phyloP scores from a whole-genome alignment of 208 protist genomes.

The Trypanosomatidae sp. region DNA sequence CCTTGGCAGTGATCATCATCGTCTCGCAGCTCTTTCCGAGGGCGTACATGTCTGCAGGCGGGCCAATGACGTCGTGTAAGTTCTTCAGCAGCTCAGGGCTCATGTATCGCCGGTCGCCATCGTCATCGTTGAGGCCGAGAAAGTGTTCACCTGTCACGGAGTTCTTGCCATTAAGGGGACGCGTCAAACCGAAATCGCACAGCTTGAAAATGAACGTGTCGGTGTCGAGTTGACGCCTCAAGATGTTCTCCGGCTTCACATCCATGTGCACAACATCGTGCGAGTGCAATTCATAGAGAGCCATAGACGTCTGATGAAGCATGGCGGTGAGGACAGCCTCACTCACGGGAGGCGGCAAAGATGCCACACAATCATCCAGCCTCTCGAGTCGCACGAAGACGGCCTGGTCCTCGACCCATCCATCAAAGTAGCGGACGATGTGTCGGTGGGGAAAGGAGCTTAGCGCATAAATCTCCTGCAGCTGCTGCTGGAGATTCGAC shows the following conservation, averaged over 20 bases:
- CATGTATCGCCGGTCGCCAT: constrained; percentile 86
- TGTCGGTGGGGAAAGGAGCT: constrained; percentile 68
- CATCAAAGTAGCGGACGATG: constrained; percentile 86
- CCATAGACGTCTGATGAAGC: constrained; percentile 66
- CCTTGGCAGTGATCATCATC: constrained; percentile 39
- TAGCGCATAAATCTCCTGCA: constrained; percentile 83
- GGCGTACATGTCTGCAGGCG: constrained; percentile 84
- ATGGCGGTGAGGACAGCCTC: constrained; percentile 52
- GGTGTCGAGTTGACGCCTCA: constrained; percentile 19
- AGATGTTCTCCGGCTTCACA: constrained; percentile 68
- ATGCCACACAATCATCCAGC: constrained; percentile 45
- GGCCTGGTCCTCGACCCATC: constrained; percentile 82
- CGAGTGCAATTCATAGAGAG: constrained; percentile 73
- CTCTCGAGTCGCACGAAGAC: constrained; percentile 83
- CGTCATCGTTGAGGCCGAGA: constrained; percentile 75
- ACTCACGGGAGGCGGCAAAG: constrained; percentile 37
- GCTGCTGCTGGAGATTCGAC: constrained; percentile 69
- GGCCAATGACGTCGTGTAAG: constrained; percentile 26
- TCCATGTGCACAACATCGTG: constrained; percentile 84
- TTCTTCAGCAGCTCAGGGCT: constrained; percentile 57
- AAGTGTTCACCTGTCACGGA: constrained; percentile 49
- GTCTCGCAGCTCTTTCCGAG: constrained; percentile 86
- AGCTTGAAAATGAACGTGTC: constrained; percentile 71
- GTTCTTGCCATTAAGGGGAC: constrained; percentile 29
- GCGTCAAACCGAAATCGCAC: constrained; percentile 83